phyloP scores from a whole-genome alignment of 192 early-diverging fungal species.

The Pilobolus umbonatus region DNA sequence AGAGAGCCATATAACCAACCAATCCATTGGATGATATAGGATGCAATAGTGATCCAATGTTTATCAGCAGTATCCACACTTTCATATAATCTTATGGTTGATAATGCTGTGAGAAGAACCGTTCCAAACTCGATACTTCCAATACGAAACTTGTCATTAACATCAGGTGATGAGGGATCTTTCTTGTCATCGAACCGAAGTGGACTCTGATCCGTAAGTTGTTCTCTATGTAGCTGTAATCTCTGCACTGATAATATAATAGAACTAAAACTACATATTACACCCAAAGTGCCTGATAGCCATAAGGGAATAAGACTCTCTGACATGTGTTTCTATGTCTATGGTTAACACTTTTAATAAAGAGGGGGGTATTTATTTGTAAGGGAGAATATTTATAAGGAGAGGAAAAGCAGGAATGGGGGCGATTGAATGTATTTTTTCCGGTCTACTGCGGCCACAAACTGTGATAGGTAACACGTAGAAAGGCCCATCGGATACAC shows the following conservation, averaged over 20 bases:
- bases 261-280: slow-evolving; percentile 3
- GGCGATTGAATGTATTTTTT: too few relatives aligned
- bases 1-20: slow-evolving; percentile 28
- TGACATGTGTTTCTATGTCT: slow-evolving; percentile 2
- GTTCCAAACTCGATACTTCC: not conserved
- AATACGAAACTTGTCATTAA: slow-evolving; percentile 1
- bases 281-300: slow-evolving; percentile 6
- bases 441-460: too few relatives aligned
- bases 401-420: too few relatives aligned
- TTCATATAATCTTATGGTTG: not conserved
- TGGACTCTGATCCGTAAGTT: slow-evolving; percentile 9
- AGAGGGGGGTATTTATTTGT: too few relatives aligned
- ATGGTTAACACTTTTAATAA: too few relatives aligned
- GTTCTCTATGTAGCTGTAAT: not conserved
- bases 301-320: slow-evolving; percentile 3
- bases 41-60: not conserved
- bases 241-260: slow-evolving; percentile 10
- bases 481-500: too few relatives aligned
- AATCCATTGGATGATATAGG: not conserved
- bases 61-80: not conserved
- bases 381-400: too few relatives aligned
- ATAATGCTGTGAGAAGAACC: not conserved
- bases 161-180: not conserved
- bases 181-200: not conserved
- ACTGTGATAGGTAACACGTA: too few relatives aligned